These are phyloP conservation scores for Vigna trinervia DNA, from an alignment of 306 rosid species.

Conservation along the genomic window DNA sequence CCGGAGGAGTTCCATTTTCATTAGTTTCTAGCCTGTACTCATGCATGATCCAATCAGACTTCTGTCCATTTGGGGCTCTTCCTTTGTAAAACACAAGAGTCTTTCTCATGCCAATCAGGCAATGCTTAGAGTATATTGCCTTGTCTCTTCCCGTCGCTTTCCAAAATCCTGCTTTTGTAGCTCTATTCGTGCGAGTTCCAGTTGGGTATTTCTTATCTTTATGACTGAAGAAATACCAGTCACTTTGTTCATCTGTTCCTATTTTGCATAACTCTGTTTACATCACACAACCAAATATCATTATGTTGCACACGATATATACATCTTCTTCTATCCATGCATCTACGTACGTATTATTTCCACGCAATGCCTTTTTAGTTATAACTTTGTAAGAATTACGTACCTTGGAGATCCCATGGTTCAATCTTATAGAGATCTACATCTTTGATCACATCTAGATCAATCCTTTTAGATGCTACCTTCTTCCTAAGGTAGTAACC, in stretches of 20 bases:
- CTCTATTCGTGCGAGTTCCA: conserved; percentile 86
- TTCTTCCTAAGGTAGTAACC: conserved; percentile 88
- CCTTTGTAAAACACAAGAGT: conserved; percentile 90
- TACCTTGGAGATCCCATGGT: conserved; percentile 98
- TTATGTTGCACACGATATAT: no score
- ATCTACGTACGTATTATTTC: not conserved
- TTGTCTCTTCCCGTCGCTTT: conserved; percentile 97
- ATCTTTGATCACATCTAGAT: conserved; percentile 83
- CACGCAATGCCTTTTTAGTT: not conserved
- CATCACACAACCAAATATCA: not conserved
- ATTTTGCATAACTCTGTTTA: conserved; percentile 73
- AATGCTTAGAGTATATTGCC: conserved; percentile 71
- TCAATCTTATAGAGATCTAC: conserved; percentile 89
- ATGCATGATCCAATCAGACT: conserved; percentile 97
- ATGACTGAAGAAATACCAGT: conserved; percentile 95
- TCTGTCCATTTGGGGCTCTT: conserved; percentile 89
- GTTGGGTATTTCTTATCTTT: conserved; percentile 54
- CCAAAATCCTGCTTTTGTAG: conserved; percentile 97
- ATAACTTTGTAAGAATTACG: not conserved
- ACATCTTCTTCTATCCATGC: no score
- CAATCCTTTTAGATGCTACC: conserved; percentile 71
- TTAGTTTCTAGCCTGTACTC: conserved; percentile 86
- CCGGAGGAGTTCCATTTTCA: conserved; percentile 85
- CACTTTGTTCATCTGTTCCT: conserved; percentile 81
- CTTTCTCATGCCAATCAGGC: conserved; percentile 89